Evolutionary conservation across 169 alveolate species (phyloP).

Genomic region (Cystoisospora suis): DNA sequence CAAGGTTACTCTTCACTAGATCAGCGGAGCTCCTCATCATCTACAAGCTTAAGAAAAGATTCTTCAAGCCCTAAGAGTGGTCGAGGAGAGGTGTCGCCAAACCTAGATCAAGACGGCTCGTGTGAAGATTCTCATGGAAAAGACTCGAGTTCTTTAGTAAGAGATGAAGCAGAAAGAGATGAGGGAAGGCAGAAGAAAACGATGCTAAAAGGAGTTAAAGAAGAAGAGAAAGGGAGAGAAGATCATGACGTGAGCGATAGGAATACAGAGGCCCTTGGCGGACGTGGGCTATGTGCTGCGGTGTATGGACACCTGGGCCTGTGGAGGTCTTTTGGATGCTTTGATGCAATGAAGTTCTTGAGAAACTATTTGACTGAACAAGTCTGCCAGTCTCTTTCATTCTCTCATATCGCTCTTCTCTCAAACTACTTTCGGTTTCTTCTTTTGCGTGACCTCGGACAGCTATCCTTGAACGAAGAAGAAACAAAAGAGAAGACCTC

Average conservation of each 20-base stretch:
- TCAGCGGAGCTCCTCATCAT: too few relatives aligned
- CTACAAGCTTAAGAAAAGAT: too few relatives aligned
- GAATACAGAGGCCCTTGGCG: not conserved
- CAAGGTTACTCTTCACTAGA: too few relatives aligned
- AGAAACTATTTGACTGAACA: not conserved
- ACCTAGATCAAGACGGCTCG: too few relatives aligned
- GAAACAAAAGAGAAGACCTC: too few relatives aligned
- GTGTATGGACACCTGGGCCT: slow-evolving; percentile 21
- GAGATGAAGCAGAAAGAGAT: too few relatives aligned
- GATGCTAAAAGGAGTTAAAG: not conserved
- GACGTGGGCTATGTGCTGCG: slow-evolving; percentile 7
- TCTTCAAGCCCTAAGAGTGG: too few relatives aligned
- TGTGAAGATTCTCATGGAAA: too few relatives aligned
- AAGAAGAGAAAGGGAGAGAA: not conserved
- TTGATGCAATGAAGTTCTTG: not conserved
- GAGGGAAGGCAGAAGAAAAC: not conserved
- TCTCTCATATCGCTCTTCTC: not conserved
- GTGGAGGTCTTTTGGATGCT: not conserved
- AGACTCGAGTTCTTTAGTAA: too few relatives aligned
- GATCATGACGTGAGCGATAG: not conserved
- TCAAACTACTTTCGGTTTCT: not conserved
- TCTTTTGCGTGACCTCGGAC: not conserved
- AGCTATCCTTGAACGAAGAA: too few relatives aligned
- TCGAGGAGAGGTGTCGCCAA: too few relatives aligned
- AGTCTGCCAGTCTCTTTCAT: not conserved